Base-by-base conservation (phyloP, 306 rosid genomes). In the Prunus armeniaca region DNA sequence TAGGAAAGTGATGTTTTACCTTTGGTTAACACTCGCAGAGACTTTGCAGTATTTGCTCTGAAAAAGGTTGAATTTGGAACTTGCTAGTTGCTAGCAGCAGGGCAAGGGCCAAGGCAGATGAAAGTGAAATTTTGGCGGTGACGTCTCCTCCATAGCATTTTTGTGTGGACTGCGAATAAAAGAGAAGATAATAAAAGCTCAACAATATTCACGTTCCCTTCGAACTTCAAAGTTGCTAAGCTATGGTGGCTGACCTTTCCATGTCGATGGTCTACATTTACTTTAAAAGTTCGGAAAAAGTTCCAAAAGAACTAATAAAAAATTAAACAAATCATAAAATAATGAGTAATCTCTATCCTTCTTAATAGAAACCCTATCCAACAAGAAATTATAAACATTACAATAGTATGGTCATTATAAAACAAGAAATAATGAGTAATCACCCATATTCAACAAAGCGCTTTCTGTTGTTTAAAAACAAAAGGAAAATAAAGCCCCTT, bases 101-200 rank as follows among this genome's bases (percentile, higher is more conserved):
- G 5, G 28, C 0, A 57, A 6, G 12, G 28, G 30, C 43, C 43
- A 38, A 57, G 22, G 38, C 32, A 24, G 9, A 18, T 62, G 14
- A 62, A 56, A 6, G n/a, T 12, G 5, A 2, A 56, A 56, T 13
- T 24, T 50, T 54, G 30, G 38, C 11, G 41, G 34, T 72, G 25
- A 58, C 76, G 76, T 73, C 45, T 58, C 38, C 18, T 47, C 3
- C 0, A 58, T 57, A 14, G 32, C 9, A 3, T 22, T 69, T 38
- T 14, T 57, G 38, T 72, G 67, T 72, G 67, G 67, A 72, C 76
- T 9, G 15, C 8, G 76, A 72, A 43, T 73, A 14, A 22, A 38
- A 58, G 4, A 9, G 6, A 20, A n/a, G 10, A 24, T 30, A 64
- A 64, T 63, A 17, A 28, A 51, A 22, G 32, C 19, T 69, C 12